Conservation (phyloP, 73 alveolate genomes). For the Paramecium bursaria region DNA sequence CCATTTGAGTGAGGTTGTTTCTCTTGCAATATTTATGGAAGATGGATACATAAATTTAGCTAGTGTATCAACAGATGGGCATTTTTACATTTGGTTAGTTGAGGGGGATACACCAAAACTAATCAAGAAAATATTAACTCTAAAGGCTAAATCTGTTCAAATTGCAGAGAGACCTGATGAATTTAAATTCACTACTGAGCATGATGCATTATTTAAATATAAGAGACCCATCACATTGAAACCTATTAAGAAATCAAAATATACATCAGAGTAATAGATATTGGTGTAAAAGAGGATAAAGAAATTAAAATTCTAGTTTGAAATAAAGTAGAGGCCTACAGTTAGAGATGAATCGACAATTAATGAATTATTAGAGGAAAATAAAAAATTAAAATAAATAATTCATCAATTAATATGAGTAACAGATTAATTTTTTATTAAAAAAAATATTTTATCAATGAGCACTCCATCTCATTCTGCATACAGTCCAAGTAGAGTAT, state of each 20-base stretch:
- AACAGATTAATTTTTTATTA: neutral
- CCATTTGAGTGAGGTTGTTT: conserved; percentile 12
- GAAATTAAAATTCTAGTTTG: neutral
- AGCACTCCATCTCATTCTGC: no score
- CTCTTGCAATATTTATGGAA: conserved; percentile 13
- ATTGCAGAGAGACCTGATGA: neutral
- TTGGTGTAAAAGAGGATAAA: conserved; percentile 23
- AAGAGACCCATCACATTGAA: neutral
- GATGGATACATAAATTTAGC: conserved; percentile 2
- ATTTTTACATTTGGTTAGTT: conserved; percentile 1
- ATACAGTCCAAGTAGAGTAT: no score
- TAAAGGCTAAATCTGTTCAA: neutral
- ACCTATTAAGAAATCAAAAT: conserved; percentile 36
- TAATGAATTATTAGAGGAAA: conserved; percentile 14
- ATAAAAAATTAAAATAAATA: conserved; percentile 34
- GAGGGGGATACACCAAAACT: conserved; percentile 4
- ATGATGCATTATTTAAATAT: neutral
- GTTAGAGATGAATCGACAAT: conserved; percentile 3
- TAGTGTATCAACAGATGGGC: neutral
- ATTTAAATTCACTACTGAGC: neutral
- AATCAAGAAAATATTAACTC: neutral
- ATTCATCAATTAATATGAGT: conserved; percentile 20
- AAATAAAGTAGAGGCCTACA: neutral
- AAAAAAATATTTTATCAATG: no score
- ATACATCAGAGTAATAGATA: neutral